phyloP scores from a whole-genome alignment of 2,329 filamentous ascomycete genomes.

The Beauveria pseudobassiana region DNA sequence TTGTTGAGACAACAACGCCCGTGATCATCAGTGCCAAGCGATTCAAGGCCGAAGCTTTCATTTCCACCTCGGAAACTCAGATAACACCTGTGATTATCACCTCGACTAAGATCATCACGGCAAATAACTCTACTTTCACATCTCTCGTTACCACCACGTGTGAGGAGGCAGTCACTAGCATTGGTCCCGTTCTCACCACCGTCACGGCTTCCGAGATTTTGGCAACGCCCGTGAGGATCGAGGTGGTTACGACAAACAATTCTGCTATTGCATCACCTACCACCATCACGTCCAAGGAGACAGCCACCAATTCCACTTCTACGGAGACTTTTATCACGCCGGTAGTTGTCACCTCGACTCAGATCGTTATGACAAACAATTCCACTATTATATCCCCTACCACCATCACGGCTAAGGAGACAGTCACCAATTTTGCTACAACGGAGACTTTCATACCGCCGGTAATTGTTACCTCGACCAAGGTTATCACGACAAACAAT shows the following conservation, averaged over 20 bases:
- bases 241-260: background rate
- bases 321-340: too few relatives aligned
- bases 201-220: background rate
- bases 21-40: background rate
- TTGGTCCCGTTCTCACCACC: background rate
- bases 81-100: background rate
- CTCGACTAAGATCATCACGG: background rate
- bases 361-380: background rate
- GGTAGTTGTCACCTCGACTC: background rate
- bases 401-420: background rate
- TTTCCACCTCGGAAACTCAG: background rate
- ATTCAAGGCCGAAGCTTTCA: background rate
- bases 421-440: too few relatives aligned
- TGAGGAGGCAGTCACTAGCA: background rate
- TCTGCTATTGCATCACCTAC: background rate
- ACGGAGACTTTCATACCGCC: too few relatives aligned
- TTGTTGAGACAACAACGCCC: background rate
- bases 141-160: background rate
- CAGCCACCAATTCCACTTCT: too few relatives aligned
- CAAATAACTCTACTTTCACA: background rate
- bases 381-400: background rate
- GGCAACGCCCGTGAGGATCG: background rate
- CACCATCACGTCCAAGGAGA: background rate
- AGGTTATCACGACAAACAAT: background rate
- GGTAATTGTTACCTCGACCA: background rate